A percentile compares a stretch with the other conserved stretches of the same genome.
Evolutionary conservation across 345 rosid species (phyloP).

Genomic region (Moricandia moricandioides): DNA sequence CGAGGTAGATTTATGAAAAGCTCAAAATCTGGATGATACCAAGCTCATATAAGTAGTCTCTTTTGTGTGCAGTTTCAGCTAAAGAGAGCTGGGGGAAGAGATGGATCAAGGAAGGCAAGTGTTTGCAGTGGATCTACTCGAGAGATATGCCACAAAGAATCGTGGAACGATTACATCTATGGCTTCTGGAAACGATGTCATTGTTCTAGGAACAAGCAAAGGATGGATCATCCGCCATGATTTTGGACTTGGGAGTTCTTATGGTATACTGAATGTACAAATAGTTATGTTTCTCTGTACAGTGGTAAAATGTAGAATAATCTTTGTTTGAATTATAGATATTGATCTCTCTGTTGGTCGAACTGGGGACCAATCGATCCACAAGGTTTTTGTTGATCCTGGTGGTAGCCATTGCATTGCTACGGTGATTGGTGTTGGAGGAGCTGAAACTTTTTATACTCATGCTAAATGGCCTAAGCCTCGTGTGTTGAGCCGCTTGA

Average conservation of each 20-base stretch:
- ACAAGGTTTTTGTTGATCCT: slow-evolving; percentile 92
- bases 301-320: not conserved
- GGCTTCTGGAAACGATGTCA: slow-evolving; percentile 98
- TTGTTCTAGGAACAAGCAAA: slow-evolving; percentile 83
- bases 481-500: slow-evolving; percentile 68
- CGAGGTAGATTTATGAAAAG: slow-evolving; percentile 15
- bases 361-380: slow-evolving; percentile 86
- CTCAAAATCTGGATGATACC: not conserved
- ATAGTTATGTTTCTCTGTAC: no score
- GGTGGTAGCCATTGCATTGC: slow-evolving; percentile 97
- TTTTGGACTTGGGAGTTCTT: slow-evolving; percentile 77
- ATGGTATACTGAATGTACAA: no score
- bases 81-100: slow-evolving; percentile 4
- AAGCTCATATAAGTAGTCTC: not conserved
- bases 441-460: slow-evolving; percentile 83
- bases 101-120: slow-evolving; percentile 85
- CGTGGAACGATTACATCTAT: slow-evolving; percentile 85
- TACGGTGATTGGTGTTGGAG: slow-evolving; percentile 72
- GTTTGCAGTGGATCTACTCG: slow-evolving; percentile 84
- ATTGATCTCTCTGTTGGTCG: slow-evolving; percentile 85
- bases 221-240: slow-evolving; percentile 95
- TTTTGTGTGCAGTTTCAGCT: not conserved
- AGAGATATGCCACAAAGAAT: slow-evolving; percentile 85
- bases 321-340: slow-evolving; percentile 40
- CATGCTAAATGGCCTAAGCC: slow-evolving; percentile 98